Evolutionary conservation across 768 basidiomycete species (phyloP).

Genomic region (Psilocybe tampanensis): DNA sequence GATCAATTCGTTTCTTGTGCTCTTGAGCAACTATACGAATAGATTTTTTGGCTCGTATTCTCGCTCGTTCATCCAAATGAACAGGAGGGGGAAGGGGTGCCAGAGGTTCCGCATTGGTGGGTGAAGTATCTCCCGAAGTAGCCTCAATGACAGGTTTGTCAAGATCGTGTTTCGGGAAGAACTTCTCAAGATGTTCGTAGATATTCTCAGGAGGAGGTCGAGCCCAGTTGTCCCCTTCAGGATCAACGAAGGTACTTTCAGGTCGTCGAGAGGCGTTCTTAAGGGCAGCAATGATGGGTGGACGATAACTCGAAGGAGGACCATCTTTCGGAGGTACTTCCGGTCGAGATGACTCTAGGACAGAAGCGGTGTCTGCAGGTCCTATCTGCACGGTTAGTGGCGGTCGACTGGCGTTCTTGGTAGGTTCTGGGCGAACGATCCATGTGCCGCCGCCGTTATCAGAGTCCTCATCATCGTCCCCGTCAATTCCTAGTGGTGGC

Average conservation of each 20-base stretch:
- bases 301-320: slow-evolving; percentile 8
- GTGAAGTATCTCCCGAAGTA: slow-evolving; percentile 76
- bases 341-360: neutral
- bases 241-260: slow-evolving; percentile 63
- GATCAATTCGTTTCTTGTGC: slow-evolving; percentile 75
- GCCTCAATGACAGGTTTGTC: slow-evolving; percentile 96
- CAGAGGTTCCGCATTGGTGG: slow-evolving; percentile 61
- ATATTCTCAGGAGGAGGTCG: slow-evolving; percentile 93
- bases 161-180: slow-evolving; percentile 95
- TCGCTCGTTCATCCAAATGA: slow-evolving; percentile 27
- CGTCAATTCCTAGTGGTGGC: slow-evolving; percentile 15
- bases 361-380: slow-evolving; percentile 14
- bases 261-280: slow-evolving; percentile 23
- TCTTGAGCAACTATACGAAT: slow-evolving; percentile 93
- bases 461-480: slow-evolving; percentile 40
- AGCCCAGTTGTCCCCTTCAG: slow-evolving; percentile 78
- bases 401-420: slow-evolving; percentile 35
- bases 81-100: slow-evolving; percentile 39
- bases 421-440: slow-evolving; percentile 29
- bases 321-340: slow-evolving; percentile 11
- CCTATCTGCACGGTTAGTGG: slow-evolving; percentile 49
- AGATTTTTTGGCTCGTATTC: slow-evolving; percentile 78
- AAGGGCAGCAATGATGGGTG: slow-evolving; percentile 2
- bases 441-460: slow-evolving; percentile 45
- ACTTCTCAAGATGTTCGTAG: slow-evolving; percentile 89